A percentile compares a stretch with the other conserved stretches of the same genome.
Conservation (phyloP, 805 yeast genomes). For the Sugiyamaella mastotermitis region DNA sequence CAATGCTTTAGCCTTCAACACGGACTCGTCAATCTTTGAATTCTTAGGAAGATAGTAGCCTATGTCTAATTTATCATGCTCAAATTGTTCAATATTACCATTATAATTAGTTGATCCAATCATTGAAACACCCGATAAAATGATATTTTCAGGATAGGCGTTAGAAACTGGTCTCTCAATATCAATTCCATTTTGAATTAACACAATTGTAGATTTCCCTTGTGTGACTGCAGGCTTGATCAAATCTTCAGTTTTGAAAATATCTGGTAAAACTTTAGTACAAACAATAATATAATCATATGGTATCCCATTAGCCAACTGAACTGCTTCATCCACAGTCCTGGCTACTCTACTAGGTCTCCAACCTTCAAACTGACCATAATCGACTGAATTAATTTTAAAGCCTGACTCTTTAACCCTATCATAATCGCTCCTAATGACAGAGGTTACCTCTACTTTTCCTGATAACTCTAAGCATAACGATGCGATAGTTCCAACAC, state of each 20-base stretch:
- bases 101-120: conserved; percentile 52
- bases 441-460: conserved; percentile 49
- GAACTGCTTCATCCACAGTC: conserved; percentile 41
- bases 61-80: conserved; percentile 44
- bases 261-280: conserved; percentile 63
- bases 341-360: conserved; percentile 38
- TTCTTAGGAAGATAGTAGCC: conserved; percentile 45
- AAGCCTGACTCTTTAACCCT: conserved; percentile 48
- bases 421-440: conserved; percentile 61
- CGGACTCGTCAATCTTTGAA: conserved; percentile 20
- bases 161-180: conserved; percentile 49
- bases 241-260: conserved; percentile 46
- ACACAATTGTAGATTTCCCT: conserved; percentile 42
- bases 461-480: conserved; percentile 48
- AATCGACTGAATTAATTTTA: conserved; percentile 53
- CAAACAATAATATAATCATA: conserved; percentile 57
- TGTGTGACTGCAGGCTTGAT: conserved; percentile 45
- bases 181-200: conserved; percentile 64
- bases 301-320: conserved; percentile 38
- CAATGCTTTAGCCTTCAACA: conserved; percentile 31
- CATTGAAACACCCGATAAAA: conserved; percentile 59
- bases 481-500: conserved; percentile 78
- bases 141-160: conserved; percentile 45
- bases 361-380: conserved; percentile 51
- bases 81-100: conserved; percentile 46